phyloP scores from a whole-genome alignment of 257 asterid genomes.

The Paulownia fortunei region DNA sequence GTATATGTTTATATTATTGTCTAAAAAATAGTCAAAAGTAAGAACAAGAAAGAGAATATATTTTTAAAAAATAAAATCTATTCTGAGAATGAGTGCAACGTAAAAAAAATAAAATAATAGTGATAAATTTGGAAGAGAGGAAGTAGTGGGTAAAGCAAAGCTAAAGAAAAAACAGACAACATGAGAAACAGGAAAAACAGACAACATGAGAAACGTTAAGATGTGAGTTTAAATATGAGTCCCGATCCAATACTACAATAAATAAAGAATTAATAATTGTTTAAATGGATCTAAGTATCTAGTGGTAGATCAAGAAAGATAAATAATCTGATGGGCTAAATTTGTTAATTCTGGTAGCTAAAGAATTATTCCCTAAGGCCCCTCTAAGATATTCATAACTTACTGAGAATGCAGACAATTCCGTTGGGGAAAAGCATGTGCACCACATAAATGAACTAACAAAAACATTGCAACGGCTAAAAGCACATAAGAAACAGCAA shows the following conservation, averaged over 20 bases:
- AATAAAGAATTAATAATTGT: not conserved
- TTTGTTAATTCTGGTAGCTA: not conserved
- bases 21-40: too few relatives aligned
- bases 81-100: too few relatives aligned
- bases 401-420: constrained; percentile 1
- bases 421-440: constrained; percentile 18
- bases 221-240: not conserved
- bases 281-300: not conserved
- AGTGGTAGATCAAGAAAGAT: not conserved
- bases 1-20: too few relatives aligned
- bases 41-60: too few relatives aligned
- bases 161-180: not conserved
- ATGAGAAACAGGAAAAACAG: too few relatives aligned
- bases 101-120: too few relatives aligned
- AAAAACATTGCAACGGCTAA: constrained; percentile 27
- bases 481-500: not conserved
- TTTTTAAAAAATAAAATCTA: too few relatives aligned
- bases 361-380: not conserved
- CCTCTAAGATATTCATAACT: not conserved
- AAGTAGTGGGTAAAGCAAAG: not conserved
- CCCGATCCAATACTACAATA: not conserved
- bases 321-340: not conserved
- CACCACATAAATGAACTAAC: not conserved
- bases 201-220: not conserved
- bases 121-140: too few relatives aligned